Percentiles rank a stretch among this genome's conserved stretches.
These are phyloP conservation scores for Paecilomyces niveus DNA, from an alignment of 2,329 filamentous ascomycete genomes.

Conservation along the genomic window DNA sequence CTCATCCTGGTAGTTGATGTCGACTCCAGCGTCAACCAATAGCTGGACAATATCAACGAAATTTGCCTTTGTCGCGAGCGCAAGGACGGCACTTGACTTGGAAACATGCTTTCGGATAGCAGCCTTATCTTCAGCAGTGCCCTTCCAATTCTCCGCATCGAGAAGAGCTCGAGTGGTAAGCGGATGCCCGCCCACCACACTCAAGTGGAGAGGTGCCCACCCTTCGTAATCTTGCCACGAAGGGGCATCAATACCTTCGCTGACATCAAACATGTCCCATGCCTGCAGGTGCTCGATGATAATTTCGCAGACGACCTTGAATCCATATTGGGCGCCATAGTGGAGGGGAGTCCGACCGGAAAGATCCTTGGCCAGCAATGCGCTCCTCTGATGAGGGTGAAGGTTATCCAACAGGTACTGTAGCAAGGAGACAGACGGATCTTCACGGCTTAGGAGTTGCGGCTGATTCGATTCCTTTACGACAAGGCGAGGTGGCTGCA, in stretches of 20 bases:
- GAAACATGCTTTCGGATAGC: constrained; percentile 62
- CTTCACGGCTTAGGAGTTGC: constrained; percentile 58
- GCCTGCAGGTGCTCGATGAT: constrained; percentile 83
- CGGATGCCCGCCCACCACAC: constrained; percentile 84
- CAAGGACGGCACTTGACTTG: constrained; percentile 80
- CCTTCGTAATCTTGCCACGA: constrained; percentile 92
- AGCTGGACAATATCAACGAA: constrained; percentile 78
- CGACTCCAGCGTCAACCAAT: constrained; percentile 80
- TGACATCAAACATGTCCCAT: constrained; percentile 80
- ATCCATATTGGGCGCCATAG: constrained; percentile 91
- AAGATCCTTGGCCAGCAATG: constrained; percentile 63
- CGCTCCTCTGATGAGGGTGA: constrained; percentile 57
- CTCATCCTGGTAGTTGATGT: constrained; percentile 89
- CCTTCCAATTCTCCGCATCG: constrained; percentile 70
- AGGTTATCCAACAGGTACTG: constrained; percentile 61
- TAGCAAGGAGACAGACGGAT: constrained; percentile 67
- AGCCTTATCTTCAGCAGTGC: constrained; percentile 54
- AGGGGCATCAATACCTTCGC: constrained; percentile 75
- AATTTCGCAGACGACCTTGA: constrained; percentile 80
- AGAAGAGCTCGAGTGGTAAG: constrained; percentile 77
- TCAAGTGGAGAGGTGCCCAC: constrained; percentile 82
- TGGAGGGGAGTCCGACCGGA: constrained; percentile 82
- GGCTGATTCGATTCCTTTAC: constrained; percentile 58
- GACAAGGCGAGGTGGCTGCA: constrained; percentile 55
- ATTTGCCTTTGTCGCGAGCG: constrained; percentile 81